Conservation (phyloP, 202 grass and related monocot species). For the Musa balbisiana region DNA sequence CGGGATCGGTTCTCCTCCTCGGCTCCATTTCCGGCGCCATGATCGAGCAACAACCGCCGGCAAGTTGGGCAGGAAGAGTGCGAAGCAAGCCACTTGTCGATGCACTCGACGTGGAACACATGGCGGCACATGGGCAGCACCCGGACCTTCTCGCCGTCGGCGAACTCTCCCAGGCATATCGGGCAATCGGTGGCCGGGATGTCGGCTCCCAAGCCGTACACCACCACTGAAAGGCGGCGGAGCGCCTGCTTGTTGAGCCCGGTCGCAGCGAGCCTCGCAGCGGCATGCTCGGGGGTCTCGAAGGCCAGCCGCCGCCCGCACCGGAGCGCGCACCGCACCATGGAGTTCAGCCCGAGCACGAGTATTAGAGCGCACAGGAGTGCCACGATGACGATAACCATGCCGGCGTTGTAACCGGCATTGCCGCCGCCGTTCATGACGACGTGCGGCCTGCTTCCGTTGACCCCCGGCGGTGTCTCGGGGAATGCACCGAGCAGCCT, state of each 20-base stretch:
- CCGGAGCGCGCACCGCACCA: conserved; percentile 9
- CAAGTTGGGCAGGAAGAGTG: conserved; percentile 11
- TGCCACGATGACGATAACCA: conserved; percentile 10
- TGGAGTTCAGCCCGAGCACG: conserved; percentile 6
- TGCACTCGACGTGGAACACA: conserved; percentile 14
- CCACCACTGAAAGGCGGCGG: conserved; percentile 1
- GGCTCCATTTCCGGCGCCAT: background rate
- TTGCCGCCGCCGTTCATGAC: background rate
- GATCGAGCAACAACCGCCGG: conserved; percentile 10
- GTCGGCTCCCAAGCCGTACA: background rate
- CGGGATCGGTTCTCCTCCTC: background rate
- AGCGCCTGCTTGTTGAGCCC: conserved; percentile 8
- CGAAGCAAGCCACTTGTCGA: conserved; percentile 16
- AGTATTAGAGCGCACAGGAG: conserved; percentile 4
- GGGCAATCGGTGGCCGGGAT: conserved; percentile 7
- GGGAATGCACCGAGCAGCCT: background rate
- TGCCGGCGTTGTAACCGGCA: conserved; percentile 4
- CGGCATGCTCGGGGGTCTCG: conserved; percentile 1
- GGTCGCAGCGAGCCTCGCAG: background rate
- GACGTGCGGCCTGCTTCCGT: background rate
- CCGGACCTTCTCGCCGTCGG: conserved; percentile 18
- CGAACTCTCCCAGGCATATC: conserved; percentile 13
- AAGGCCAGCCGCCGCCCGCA: conserved; percentile 15
- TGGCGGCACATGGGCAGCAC: conserved; percentile 17
- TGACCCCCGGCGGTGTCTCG: background rate